These are phyloP conservation scores for Candida orba DNA, from an alignment of 805 yeast species.

Conservation along the genomic window DNA sequence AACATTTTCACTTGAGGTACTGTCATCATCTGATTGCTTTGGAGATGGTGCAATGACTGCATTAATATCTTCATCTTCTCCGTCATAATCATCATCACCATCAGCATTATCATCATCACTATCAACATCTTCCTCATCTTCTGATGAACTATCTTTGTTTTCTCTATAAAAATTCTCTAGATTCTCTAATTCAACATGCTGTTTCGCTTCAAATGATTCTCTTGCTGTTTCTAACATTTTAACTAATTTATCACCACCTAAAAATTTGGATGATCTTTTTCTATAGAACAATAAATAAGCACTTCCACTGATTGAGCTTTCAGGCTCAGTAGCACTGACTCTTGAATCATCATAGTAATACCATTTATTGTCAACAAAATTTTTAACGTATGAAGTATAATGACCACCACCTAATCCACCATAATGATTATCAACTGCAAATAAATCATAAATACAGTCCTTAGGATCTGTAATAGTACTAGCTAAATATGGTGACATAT, in stretches of 20 bases:
- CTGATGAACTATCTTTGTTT: slow-evolving; percentile 18
- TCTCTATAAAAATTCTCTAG: slow-evolving; percentile 23
- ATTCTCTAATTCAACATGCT: slow-evolving; percentile 16
- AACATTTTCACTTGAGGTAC: slow-evolving; percentile 12
- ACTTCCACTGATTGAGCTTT: slow-evolving; percentile 58
- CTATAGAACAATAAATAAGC: slow-evolving; percentile 86
- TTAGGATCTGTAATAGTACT: slow-evolving; percentile 22
- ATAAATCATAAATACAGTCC: slow-evolving; percentile 62
- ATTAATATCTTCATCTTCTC: slow-evolving; percentile 7
- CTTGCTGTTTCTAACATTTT: slow-evolving; percentile 37
- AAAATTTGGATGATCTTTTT: slow-evolving; percentile 31
- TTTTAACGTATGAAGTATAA: slow-evolving; percentile 84
- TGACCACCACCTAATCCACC: slow-evolving; percentile 98
- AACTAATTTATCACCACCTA: slow-evolving; percentile 44
- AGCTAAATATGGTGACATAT: slow-evolving; percentile 54
- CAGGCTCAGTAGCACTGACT: slow-evolving; percentile 56
- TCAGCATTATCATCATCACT: slow-evolving; percentile 8
- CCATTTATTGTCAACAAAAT: slow-evolving; percentile 73
- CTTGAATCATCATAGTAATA: slow-evolving; percentile 84
- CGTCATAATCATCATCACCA: neutral
- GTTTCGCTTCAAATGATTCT: slow-evolving; percentile 22
- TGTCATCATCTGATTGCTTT: slow-evolving; percentile 11
- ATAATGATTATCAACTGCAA: slow-evolving; percentile 91
- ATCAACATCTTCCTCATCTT: slow-evolving; percentile 15
- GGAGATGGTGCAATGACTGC: slow-evolving; percentile 4